These are phyloP conservation scores for Cryphonectria japonica DNA, from an alignment of 2,329 filamentous ascomycete genomes.

Conservation along the genomic window DNA sequence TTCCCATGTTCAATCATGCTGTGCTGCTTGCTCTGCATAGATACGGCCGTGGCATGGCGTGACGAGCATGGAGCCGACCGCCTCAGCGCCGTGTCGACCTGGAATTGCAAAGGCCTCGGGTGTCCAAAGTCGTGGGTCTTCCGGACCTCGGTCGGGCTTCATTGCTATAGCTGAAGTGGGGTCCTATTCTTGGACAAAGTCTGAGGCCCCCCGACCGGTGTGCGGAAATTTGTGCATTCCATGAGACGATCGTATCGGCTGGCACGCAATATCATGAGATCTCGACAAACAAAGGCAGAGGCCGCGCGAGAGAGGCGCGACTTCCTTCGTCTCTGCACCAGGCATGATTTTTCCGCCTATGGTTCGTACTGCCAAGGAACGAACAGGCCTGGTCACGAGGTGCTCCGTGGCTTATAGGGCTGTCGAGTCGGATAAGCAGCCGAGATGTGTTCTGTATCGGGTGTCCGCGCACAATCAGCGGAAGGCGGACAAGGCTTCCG, in stretches of 20 bases:
- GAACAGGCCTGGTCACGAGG: background rate
- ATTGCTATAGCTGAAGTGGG: background rate
- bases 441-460: background rate
- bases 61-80: background rate
- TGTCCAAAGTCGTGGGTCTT: background rate
- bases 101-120: background rate
- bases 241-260: background rate
- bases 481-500: background rate
- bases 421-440: constrained; percentile 13
- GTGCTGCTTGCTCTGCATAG: background rate
- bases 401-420: background rate
- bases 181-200: background rate
- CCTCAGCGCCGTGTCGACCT: constrained; percentile 5
- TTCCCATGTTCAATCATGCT: background rate
- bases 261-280: constrained; percentile 2
- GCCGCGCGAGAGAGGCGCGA: background rate
- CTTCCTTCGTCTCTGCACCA: background rate
- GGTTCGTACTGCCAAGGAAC: constrained; percentile 16
- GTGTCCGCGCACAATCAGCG: background rate
- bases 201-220: background rate
- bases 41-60: background rate
- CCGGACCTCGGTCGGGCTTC: background rate
- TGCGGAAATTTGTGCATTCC: background rate
- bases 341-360: constrained; percentile 26
- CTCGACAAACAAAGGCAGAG: background rate